phyloP scores from a whole-genome alignment of 345 rosid genomes.

The Camelina hispida region DNA sequence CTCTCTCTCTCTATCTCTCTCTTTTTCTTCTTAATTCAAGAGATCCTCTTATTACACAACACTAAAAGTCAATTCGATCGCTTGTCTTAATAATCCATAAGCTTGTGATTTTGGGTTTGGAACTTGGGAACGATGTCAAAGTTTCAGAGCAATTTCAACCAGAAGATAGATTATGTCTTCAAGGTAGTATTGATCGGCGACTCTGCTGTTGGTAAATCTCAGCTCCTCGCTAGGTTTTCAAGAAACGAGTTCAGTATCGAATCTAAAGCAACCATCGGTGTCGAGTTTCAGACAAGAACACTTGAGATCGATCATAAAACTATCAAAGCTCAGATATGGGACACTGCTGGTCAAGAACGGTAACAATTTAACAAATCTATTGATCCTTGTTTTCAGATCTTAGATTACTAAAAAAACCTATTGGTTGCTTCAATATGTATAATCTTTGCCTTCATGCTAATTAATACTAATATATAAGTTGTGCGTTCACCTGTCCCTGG shows the following conservation, averaged over 20 bases:
- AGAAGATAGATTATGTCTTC: slow-evolving; percentile 70
- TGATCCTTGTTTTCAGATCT: background rate
- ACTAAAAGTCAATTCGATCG: background rate
- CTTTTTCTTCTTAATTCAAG: background rate
- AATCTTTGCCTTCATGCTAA: background rate
- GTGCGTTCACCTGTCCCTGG: background rate
- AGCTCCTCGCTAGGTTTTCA: slow-evolving; percentile 70
- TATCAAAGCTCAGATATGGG: slow-evolving; percentile 82
- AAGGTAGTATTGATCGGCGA: slow-evolving; percentile 71
- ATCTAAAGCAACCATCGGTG: slow-evolving; percentile 76
- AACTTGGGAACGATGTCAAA: slow-evolving; percentile 46
- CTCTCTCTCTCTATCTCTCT: background rate
- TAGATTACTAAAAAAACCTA: background rate
- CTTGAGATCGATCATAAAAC: slow-evolving; percentile 60
- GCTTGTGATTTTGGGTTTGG: background rate
- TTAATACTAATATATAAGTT: background rate
- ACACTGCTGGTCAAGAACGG: slow-evolving; percentile 86
- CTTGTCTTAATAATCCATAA: background rate
- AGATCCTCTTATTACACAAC: background rate
- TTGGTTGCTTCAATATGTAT: background rate
- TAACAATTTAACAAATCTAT: slow-evolving; percentile 4
- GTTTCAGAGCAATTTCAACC: slow-evolving; percentile 51
- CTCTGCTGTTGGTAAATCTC: slow-evolving; percentile 78
- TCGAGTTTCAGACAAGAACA: slow-evolving; percentile 69
- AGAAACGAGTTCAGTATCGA: slow-evolving; percentile 66